Conservation (phyloP, 352 stramenopile genomes). For the Pythium aphanidermatum region DNA sequence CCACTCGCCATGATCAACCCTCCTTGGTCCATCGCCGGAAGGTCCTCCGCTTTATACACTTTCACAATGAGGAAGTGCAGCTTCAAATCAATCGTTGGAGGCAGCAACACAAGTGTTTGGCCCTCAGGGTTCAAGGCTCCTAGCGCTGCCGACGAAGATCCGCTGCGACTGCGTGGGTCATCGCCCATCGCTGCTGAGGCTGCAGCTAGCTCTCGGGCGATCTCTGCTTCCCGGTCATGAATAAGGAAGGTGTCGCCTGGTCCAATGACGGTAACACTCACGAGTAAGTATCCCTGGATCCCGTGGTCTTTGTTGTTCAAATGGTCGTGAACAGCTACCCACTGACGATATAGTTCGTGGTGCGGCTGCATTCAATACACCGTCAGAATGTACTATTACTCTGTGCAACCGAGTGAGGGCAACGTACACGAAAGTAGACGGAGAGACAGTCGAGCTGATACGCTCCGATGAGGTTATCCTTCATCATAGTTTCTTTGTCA, state of each 20-base stretch:
- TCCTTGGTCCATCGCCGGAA: constrained; percentile 72
- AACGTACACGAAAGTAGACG: constrained; percentile 56
- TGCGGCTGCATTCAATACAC: constrained; percentile 32
- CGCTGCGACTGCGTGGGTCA: neutral
- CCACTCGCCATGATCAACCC: constrained; percentile 41
- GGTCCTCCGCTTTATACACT: constrained; percentile 69
- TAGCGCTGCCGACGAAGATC: neutral
- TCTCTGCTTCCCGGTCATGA: constrained; percentile 63
- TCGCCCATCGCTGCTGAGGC: neutral
- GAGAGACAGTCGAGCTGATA: constrained; percentile 82
- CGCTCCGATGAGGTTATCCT: constrained; percentile 79
- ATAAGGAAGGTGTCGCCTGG: constrained; percentile 60
- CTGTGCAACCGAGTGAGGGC: neutral
- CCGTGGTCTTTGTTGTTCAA: constrained; percentile 75
- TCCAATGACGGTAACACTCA: constrained; percentile 64
- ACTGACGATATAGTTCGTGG: constrained; percentile 87
- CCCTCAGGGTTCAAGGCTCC: constrained; percentile 9
- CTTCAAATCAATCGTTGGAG: constrained; percentile 68
- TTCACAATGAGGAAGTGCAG: constrained; percentile 78
- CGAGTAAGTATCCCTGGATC: constrained; percentile 74
- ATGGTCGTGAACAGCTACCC: constrained; percentile 89
- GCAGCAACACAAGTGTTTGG: constrained; percentile 56
- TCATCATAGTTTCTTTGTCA: constrained; percentile 61
- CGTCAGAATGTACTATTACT: too few relatives aligned
- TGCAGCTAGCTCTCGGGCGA: constrained; percentile 42